Percentiles rank a stretch among this genome's conserved stretches.
phyloP scores from a whole-genome alignment of 2,329 filamentous ascomycete species.

The Penicillium expansum region DNA sequence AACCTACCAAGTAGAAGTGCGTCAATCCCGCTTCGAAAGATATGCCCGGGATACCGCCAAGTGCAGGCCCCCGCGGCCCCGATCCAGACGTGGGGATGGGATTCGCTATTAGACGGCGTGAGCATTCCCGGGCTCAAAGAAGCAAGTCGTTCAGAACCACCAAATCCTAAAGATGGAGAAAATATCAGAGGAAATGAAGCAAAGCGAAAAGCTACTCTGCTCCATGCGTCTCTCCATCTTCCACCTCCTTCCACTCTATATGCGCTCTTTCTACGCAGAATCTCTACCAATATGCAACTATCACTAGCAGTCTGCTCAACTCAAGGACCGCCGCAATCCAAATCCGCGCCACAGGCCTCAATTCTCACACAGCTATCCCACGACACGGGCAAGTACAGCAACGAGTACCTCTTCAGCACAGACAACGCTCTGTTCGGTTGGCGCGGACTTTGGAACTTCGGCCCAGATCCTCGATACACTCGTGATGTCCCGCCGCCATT shows the following conservation, averaged over 20 bases:
- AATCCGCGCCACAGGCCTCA: conserved; percentile 46
- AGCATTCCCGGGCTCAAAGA: conserved; percentile 19
- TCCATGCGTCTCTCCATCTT: conserved; percentile 47
- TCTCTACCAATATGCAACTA: conserved; percentile 74
- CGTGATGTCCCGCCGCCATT: conserved; percentile 56
- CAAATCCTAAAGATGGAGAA: conserved; percentile 59
- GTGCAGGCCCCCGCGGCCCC: conserved; percentile 52
- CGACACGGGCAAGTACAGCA: conserved; percentile 80
- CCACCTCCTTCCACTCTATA: conserved; percentile 78
- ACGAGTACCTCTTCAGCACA: conserved; percentile 88
- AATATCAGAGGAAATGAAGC: conserved; percentile 12
- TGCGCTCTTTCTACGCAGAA: conserved; percentile 74
- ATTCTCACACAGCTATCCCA: conserved; percentile 55
- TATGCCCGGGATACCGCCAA: conserved; percentile 80
- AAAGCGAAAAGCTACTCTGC: conserved; percentile 41
- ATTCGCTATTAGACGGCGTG: conserved; percentile 29
- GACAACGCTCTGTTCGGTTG: conserved; percentile 87
- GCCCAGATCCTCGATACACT: conserved; percentile 55
- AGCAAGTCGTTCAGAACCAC: conserved; percentile 34
- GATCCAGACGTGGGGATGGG: conserved; percentile 33
- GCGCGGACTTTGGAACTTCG: conserved; percentile 92
- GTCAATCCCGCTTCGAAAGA: conserved; percentile 69
- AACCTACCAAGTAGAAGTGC: conserved; percentile 67
- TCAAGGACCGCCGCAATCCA: conserved; percentile 40
- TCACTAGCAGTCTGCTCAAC: conserved; percentile 61